A percentile compares a stretch with the other conserved stretches of the same genome.
These are phyloP conservation scores for Cucumis cinereus DNA, from an alignment of 306 rosid genomes.

Conservation along the genomic window DNA sequence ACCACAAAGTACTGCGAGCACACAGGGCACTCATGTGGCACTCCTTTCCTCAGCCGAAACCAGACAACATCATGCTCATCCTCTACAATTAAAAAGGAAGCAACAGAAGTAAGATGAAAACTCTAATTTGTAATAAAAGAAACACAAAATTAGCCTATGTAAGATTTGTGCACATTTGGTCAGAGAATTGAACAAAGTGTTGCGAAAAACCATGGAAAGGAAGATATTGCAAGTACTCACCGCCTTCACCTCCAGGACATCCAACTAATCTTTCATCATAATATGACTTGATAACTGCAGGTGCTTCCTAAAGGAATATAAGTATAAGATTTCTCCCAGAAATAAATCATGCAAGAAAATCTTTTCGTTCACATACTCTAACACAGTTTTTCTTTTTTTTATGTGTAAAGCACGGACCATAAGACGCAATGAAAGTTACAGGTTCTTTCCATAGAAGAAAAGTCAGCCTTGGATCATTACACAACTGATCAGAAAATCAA, in stretches of 20 bases:
- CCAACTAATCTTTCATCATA: conserved; percentile 37
- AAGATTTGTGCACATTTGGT: neutral
- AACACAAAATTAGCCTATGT: neutral
- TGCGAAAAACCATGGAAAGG: neutral
- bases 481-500: neutral
- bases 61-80: conserved; percentile 50
- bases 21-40: conserved; percentile 35
- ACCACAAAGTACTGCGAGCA: conserved; percentile 36
- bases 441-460: neutral
- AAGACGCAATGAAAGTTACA: neutral
- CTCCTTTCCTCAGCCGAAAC: conserved; percentile 44
- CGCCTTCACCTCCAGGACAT: conserved; percentile 38
- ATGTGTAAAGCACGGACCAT: neutral
- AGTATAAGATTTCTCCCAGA: neutral
- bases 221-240: conserved; percentile 14
- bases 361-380: neutral
- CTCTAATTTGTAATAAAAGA: neutral
- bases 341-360: neutral
- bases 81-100: conserved; percentile 8
- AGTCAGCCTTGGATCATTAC: neutral
- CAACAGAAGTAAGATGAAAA: neutral
- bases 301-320: conserved; percentile 24
- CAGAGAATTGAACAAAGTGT: neutral
- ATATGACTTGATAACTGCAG: conserved; percentile 29
- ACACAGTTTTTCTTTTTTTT: neutral